These are phyloP conservation scores for Orbilia javanica DNA, from an alignment of 2,329 filamentous ascomycete species.

Conservation along the genomic window DNA sequence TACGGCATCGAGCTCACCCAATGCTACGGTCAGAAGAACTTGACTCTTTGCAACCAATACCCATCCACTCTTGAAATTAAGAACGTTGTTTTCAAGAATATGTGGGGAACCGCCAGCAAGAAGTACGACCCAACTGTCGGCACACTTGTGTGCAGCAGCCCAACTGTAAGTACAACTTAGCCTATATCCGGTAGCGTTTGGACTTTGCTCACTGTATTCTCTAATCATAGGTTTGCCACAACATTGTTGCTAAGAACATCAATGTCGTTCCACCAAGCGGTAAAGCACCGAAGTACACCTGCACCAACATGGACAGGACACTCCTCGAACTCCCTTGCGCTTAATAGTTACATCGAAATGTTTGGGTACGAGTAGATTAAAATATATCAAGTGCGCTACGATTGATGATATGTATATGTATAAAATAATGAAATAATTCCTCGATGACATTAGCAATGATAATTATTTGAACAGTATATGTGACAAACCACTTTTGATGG, in stretches of 20 bases:
- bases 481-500: background rate
- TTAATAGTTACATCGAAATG: constrained; percentile 5
- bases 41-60: constrained; percentile 68
- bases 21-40: constrained; percentile 72
- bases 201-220: background rate
- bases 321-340: constrained; percentile 40
- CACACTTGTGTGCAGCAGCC: constrained; percentile 68
- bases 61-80: constrained; percentile 35
- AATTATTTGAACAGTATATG: background rate
- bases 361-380: background rate
- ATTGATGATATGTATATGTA: constrained; percentile 20
- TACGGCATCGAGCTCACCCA: constrained; percentile 74
- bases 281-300: constrained; percentile 66
- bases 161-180: constrained; percentile 66
- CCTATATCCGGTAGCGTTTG: background rate
- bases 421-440: constrained; percentile 50
- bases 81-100: constrained; percentile 71
- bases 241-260: constrained; percentile 69
- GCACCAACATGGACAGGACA: constrained; percentile 65
- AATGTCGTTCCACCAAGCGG: constrained; percentile 69
- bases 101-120: constrained; percentile 70
- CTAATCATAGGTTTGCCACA: constrained; percentile 63
- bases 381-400: background rate
- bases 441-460: background rate
- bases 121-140: constrained; percentile 67